A percentile compares a stretch with the other conserved stretches of the same genome.
Evolutionary conservation across 2,329 filamentous ascomycete genomes (phyloP).

Genomic region (Colletotrichum godetiae): DNA sequence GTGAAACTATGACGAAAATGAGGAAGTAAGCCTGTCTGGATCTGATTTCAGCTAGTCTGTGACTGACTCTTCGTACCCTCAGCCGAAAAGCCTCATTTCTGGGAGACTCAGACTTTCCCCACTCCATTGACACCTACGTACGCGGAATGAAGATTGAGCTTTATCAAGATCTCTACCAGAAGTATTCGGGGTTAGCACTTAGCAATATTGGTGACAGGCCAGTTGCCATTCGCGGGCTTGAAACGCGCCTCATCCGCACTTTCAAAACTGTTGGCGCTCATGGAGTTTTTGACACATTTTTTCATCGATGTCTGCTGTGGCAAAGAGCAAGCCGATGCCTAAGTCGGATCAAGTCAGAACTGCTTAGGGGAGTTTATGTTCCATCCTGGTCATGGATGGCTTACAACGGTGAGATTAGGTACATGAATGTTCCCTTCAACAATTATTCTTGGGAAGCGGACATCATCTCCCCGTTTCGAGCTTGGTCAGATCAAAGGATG

Average conservation of each 20-base stretch:
- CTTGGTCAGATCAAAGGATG: not conserved
- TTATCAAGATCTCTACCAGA: slow-evolving; percentile 5
- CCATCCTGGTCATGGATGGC: slow-evolving; percentile 52
- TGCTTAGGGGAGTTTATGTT: not conserved
- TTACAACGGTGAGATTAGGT: slow-evolving; percentile 45
- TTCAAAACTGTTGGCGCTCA: not conserved
- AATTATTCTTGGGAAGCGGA: slow-evolving; percentile 8
- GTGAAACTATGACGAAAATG: slow-evolving; percentile 47
- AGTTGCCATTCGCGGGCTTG: slow-evolving; percentile 7
- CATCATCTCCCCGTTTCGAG: not conserved
- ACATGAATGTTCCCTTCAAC: slow-evolving; percentile 39
- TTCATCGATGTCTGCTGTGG: slow-evolving; percentile 7
- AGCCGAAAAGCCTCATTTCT: slow-evolving; percentile 8
- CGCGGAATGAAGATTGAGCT: slow-evolving; percentile 7
- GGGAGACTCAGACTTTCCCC: not conserved
- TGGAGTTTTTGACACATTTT: not conserved
- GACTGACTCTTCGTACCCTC: not conserved
- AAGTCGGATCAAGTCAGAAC: not conserved
- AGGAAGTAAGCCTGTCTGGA: slow-evolving; percentile 49
- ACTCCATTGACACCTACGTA: not conserved
- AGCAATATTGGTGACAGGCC: not conserved
- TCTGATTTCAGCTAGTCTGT: not conserved
- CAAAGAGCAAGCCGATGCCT: not conserved
- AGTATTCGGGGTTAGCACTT: not conserved
- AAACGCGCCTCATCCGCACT: not conserved